These are phyloP conservation scores for Rhodamnia argentea DNA, from an alignment of 345 rosid species.

Conservation along the genomic window DNA sequence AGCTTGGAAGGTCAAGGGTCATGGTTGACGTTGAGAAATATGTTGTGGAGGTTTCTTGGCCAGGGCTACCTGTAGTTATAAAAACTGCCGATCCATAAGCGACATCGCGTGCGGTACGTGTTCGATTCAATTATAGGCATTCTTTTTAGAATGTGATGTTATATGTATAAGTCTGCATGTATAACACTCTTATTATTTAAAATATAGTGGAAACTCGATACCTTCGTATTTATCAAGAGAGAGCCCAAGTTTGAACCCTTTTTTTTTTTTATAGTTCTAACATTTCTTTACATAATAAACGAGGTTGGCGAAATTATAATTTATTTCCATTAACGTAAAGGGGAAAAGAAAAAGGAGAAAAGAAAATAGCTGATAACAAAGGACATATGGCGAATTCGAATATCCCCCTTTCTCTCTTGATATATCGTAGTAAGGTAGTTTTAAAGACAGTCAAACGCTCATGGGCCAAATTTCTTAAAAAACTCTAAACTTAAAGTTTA, in stretches of 20 bases:
- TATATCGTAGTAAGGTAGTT: too few relatives aligned
- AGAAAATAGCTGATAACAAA: neutral
- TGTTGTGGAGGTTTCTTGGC: neutral
- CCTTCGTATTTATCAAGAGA: neutral
- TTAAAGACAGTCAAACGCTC: too few relatives aligned
- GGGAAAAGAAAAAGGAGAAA: neutral
- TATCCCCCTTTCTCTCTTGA: too few relatives aligned
- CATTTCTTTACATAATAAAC: neutral
- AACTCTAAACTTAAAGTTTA: neutral
- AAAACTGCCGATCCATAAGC: rapidly evolving
- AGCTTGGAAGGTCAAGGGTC: neutral
- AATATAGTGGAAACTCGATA: neutral
- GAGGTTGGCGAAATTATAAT: neutral
- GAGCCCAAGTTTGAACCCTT: neutral
- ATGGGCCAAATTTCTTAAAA: neutral
- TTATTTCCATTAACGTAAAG: neutral
- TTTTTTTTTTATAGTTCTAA: too few relatives aligned
- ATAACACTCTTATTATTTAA: neutral
- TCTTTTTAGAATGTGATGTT: neutral
- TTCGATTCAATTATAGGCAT: neutral
- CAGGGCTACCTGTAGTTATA: neutral
- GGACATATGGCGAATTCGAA: too few relatives aligned
- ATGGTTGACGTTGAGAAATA: neutral
- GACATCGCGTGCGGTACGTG: neutral
- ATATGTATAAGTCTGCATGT: neutral